Evolutionary conservation across 2,329 filamentous ascomycete genomes (phyloP), one percentile per base, ranked within the genome.

Genomic region (Ceratocystis albifundus): DNA sequence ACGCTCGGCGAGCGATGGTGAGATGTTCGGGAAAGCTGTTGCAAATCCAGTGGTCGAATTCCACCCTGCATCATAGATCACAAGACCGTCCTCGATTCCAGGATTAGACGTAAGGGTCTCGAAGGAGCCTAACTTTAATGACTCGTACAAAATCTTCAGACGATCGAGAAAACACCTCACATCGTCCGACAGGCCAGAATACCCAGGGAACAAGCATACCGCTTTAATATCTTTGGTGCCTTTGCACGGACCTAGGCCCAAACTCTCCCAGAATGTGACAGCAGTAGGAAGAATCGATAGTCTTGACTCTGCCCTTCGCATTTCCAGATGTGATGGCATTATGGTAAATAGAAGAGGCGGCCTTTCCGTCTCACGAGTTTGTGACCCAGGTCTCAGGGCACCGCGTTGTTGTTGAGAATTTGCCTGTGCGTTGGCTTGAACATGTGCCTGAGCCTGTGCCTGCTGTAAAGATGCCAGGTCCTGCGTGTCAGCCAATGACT

Each of bases 201-300:
- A 83, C 63, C 81, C 78, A 0, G 89, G 89, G 69, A 87, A 88
- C 1, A 94, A 77, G 72, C 88, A 90, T 61, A 89, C 82, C 0
- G 85, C 82, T 45, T 82, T 80, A 36, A 94, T 77, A 68, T 93
- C 84, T 73, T 95, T 95, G 6, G 79, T 72, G 0, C 88, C 88
- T 67, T 84, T 84, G 7, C 84, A 83, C 2, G 90, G 90, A 1
- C 84, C 84, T 1, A 96, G 79, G 0, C 89, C 88, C 20, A 95
- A 77, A 61, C 86, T 85, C 72, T 94, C 89, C 90, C 90, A 95
- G 72, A 94, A 96, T 0, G 81, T 77, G 22, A 93, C 77, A 0
- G 88, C 87, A 0, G 89, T 83, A 1, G 90, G 88, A 25, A 93
- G 78, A 48, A 95, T 79, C 10, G 90, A 89, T 66, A 91, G 81